Percentiles rank a stretch among this genome's conserved stretches.
Conservation (phyloP, 2,329 filamentous ascomycete genomes). For the Colletotrichum noveboracense region DNA sequence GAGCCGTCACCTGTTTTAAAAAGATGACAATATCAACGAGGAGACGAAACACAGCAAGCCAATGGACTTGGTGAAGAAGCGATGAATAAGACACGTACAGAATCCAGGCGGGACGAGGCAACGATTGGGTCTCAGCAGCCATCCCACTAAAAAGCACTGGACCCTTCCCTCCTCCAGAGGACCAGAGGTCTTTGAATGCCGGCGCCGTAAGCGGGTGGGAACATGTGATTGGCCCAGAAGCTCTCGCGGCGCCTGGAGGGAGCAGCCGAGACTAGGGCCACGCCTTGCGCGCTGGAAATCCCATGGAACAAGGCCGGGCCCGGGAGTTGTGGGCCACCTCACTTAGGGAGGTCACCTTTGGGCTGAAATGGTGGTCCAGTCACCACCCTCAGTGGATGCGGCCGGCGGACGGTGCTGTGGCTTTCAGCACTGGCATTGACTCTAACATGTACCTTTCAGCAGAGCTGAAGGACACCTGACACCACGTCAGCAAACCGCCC, state of each 20-base stretch:
- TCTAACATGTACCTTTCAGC: neutral
- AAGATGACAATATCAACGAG: neutral
- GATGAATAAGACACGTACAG: constrained; percentile 7
- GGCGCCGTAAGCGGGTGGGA: neutral
- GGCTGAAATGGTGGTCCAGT: neutral
- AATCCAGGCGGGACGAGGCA: neutral
- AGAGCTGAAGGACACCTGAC: neutral
- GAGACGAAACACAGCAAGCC: neutral
- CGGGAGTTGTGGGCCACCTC: neutral
- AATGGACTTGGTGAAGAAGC: neutral
- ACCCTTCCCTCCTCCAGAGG: neutral
- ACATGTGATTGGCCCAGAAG: constrained; percentile 7
- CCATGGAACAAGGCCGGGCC: constrained; percentile 2
- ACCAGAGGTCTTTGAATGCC: neutral
- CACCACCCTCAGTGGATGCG: neutral
- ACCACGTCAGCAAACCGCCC: neutral
- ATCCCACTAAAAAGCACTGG: neutral
- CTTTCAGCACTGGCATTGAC: neutral
- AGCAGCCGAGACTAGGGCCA: constrained; percentile 12
- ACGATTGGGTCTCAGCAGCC: neutral
- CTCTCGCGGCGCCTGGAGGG: neutral
- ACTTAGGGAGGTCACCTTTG: neutral
- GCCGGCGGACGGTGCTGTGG: neutral
- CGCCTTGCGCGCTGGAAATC: neutral
- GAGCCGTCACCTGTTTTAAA: neutral